phyloP scores from a whole-genome alignment of 2,329 filamentous ascomycete species.

The Nemania sp. region DNA sequence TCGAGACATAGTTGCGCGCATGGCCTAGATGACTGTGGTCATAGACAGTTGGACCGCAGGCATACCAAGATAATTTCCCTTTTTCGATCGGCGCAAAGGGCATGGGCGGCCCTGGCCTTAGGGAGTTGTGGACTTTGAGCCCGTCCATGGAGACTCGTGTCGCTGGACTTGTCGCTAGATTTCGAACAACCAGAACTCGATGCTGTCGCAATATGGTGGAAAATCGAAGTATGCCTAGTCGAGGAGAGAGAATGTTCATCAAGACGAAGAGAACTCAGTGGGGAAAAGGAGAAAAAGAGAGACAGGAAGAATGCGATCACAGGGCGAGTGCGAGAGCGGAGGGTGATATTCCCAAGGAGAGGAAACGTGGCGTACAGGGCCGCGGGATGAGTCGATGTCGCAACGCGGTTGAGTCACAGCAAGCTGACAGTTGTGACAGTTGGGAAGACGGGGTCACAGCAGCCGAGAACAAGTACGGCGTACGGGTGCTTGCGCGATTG shows the following conservation, averaged over 20 bases:
- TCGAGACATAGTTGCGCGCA: conserved; percentile 87
- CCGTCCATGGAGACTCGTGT: conserved; percentile 52
- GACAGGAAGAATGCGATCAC: neutral
- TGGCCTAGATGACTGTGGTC: conserved; percentile 78
- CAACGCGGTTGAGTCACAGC: conserved; percentile 23
- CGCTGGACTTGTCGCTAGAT: conserved; percentile 36
- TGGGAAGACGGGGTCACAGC: neutral
- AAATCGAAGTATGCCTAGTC: conserved; percentile 33
- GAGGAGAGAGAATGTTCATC: conserved; percentile 19
- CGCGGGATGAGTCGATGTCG: conserved; percentile 8
- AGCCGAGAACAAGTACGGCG: conserved; percentile 5
- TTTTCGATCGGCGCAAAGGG: conserved; percentile 74
- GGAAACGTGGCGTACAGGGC: conserved; percentile 18
- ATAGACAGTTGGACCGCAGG: conserved; percentile 83
- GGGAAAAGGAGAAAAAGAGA: neutral
- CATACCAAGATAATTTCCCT: conserved; percentile 80
- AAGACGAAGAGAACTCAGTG: conserved; percentile 14
- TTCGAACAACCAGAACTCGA: conserved; percentile 36
- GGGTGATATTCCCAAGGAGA: neutral
- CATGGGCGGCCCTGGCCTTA: conserved; percentile 71
- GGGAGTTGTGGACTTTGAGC: conserved; percentile 78
- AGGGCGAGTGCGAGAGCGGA: too few relatives aligned
- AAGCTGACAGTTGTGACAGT: too few relatives aligned
- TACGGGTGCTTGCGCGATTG: conserved; percentile 8
- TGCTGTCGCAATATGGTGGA: conserved; percentile 31